Percentiles rank a stretch among this genome's conserved stretches.
phyloP scores from a whole-genome alignment of 2,329 filamentous ascomycete species.

The Colletotrichum cuscutae region DNA sequence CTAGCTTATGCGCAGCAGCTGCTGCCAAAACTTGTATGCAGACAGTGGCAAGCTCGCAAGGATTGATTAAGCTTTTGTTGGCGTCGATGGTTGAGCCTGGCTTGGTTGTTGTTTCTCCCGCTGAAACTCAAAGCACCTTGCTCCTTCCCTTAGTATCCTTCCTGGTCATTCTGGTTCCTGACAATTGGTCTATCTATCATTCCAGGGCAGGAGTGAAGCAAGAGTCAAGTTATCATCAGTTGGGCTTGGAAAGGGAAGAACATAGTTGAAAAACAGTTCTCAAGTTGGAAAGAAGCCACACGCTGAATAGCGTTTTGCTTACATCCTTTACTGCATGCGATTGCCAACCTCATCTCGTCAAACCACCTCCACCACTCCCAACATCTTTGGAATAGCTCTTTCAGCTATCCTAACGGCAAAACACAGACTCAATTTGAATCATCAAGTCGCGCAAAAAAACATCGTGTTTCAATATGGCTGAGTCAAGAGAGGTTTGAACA shows the following conservation, averaged over 20 bases:
- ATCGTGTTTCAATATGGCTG: background rate
- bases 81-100: too few relatives aligned
- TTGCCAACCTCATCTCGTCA: background rate
- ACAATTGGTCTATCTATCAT: fast-evolving
- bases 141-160: background rate
- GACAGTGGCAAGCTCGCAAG: background rate
- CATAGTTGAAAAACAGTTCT: background rate
- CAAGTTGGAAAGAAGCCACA: background rate
- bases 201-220: background rate
- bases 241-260: too few relatives aligned
- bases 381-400: background rate
- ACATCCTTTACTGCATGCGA: background rate
- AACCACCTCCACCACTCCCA: background rate
- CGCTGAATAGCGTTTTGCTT: background rate
- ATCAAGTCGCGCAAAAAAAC: background rate
- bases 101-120: too few relatives aligned
- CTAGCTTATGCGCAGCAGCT: too few relatives aligned
- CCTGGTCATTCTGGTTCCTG: background rate
- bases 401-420: background rate
- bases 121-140: background rate
- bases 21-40: fast-evolving
- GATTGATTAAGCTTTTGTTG: too few relatives aligned
- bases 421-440: background rate
- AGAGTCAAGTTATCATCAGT: too few relatives aligned
- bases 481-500: background rate